Conservation (phyloP, 768 basidiomycete genomes). For the Suillus tomentosus region DNA sequence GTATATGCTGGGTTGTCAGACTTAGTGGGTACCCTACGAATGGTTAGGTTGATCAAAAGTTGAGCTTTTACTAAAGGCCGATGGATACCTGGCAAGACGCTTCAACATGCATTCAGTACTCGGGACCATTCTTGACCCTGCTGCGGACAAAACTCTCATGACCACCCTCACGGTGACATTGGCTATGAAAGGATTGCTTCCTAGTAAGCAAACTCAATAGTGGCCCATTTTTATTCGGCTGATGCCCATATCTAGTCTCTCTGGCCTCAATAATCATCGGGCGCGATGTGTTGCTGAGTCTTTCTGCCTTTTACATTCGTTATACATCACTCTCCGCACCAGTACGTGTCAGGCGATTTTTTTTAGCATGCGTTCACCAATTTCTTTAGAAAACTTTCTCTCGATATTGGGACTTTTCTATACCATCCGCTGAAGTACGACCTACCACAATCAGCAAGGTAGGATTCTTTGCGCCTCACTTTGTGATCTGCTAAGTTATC, state of each 20-base stretch:
- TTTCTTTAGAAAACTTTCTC: slow-evolving; percentile 76
- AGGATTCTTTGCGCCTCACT: slow-evolving; percentile 9
- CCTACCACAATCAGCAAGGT: slow-evolving; percentile 96
- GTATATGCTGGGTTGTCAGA: slow-evolving; percentile 94
- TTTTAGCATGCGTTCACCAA: slow-evolving; percentile 7
- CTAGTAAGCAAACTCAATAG: slow-evolving; percentile 51
- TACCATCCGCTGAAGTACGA: slow-evolving; percentile 92
- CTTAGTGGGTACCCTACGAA: slow-evolving; percentile 54
- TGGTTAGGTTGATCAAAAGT: slow-evolving; percentile 13
- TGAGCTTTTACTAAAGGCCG: slow-evolving; percentile 54
- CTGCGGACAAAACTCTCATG: slow-evolving; percentile 95
- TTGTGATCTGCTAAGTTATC: slow-evolving; percentile 9
- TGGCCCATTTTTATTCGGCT: background rate
- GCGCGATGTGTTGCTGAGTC: slow-evolving; percentile 80
- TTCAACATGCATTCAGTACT: slow-evolving; percentile 90
- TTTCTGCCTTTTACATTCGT: slow-evolving; percentile 92
- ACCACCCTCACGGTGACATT: slow-evolving; percentile 90
- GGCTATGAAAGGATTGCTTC: slow-evolving; percentile 80
- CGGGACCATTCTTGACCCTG: slow-evolving; percentile 94
- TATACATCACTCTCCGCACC: slow-evolving; percentile 88
- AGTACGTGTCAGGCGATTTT: slow-evolving; percentile 40
- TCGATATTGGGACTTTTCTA: slow-evolving; percentile 95
- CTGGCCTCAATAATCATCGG: slow-evolving; percentile 86
- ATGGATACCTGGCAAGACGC: slow-evolving; percentile 86
- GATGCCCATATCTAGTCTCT: slow-evolving; percentile 56